Conservation (phyloP, 495 filamentous ascomycete species). For the Tuber aestivum region DNA sequence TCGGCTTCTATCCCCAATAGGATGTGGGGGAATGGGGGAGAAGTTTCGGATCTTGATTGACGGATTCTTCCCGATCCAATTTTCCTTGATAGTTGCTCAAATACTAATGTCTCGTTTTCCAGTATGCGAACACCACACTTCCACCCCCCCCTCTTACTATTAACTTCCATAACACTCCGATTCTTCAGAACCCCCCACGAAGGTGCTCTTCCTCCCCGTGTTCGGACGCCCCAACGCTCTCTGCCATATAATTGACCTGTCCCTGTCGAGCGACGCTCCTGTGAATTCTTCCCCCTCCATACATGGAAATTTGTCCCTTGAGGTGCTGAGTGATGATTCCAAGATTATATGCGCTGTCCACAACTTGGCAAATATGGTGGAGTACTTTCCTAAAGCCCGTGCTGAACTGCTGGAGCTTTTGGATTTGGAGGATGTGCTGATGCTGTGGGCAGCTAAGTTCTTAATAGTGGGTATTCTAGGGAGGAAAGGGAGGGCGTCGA, state of each 20-base stretch:
- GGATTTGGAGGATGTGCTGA: too few species aligned
- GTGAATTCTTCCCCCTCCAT: slow-evolving; percentile 11
- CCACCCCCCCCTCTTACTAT: slow-evolving; percentile 32
- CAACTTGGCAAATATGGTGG: slow-evolving; percentile 45
- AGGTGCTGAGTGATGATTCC: slow-evolving; percentile 56
- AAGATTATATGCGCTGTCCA: too few species aligned
- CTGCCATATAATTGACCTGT: slow-evolving; percentile 37
- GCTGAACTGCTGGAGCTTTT: slow-evolving; percentile 53
- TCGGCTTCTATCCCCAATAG: slow-evolving; percentile 36
- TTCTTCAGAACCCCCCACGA: slow-evolving; percentile 17
- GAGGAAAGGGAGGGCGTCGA: too few species aligned
- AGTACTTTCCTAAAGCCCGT: slow-evolving; percentile 51
- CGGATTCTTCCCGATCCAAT: too few species aligned
- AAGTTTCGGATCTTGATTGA: slow-evolving; percentile 43
- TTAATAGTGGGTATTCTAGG: too few species aligned
- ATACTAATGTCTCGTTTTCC: too few species aligned
- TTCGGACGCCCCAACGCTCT: slow-evolving; percentile 32
- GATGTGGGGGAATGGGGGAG: slow-evolving; percentile 36
- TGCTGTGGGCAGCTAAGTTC: too few species aligned
- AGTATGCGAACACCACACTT: too few species aligned
- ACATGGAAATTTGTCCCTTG: slow-evolving; percentile 48
- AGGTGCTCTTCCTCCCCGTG: slow-evolving; percentile 34
- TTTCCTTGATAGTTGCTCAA: too few species aligned
- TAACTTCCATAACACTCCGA: slow-evolving; percentile 29
- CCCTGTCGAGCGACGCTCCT: slow-evolving; percentile 30